Evolutionary conservation across 2,329 filamentous ascomycete species (phyloP), one percentile per base, ranked within the genome.

Genomic region (Shiraia sp.): DNA sequence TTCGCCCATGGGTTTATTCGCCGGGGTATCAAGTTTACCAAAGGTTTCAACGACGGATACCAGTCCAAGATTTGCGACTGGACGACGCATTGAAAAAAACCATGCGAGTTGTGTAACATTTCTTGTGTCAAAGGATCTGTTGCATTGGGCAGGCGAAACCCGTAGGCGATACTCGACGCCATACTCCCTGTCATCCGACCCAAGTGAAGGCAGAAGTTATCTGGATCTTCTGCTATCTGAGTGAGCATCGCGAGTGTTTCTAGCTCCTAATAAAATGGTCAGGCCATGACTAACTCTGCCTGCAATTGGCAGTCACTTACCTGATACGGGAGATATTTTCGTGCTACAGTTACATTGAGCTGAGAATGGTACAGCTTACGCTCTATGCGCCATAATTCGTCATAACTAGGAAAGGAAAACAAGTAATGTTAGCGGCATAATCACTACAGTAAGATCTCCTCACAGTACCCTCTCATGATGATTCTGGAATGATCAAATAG

Each of bases 191-290:
- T 39, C 19, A 25, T 32, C 10, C 36, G 16, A 9, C 29, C n/a
- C 3, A 39, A 8, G 19, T 22, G 19, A 22, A 22, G 19, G 19
- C 19, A 22, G 8, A 22, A 22, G 19, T 22, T 22, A 4, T 22
- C 19, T n/a, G 23, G 15, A 2, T 35, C 25, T 2, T 25, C 36
- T 2, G 22, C n/a, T 17, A 45, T 16, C 10, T 48, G 27, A 14
- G 17, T 23, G 13, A 31, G 6, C 23, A 41, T n/a, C n/a, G 34
- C 32, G 10, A 25, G 13, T 2, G 41, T 32, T 33, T 48, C 41
- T 13, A 48, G 29, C 23, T 27, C 14, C 32, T 48, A 36, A 29
- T 45, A 48, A 6, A 32, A n/a, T n/a, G n/a, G n/a, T n/a, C n/a
- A n/a, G n/a, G n/a, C n/a, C n/a, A n/a, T n/a, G n/a, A n/a, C n/a